Conservation (phyloP, 192 early-diverging fungal species). For the Thoreauomyces humboldtii region DNA sequence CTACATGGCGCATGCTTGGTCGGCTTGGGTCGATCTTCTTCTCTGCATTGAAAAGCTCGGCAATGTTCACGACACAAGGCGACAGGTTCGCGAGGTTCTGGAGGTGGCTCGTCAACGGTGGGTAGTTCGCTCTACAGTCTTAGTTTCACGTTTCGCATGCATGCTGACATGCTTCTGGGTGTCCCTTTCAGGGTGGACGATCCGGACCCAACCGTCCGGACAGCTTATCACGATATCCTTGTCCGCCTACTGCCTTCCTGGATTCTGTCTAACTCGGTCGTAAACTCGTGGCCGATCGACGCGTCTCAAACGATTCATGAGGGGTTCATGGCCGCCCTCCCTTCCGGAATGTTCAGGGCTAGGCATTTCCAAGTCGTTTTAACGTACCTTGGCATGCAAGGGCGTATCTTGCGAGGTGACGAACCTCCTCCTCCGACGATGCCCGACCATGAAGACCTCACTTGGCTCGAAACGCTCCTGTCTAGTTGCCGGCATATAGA, state of each 20-base stretch:
- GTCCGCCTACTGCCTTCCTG: background rate
- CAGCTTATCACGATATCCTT: background rate
- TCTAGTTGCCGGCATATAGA: too few species aligned
- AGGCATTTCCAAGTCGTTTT: slow-evolving; percentile 64
- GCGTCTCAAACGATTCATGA: too few species aligned
- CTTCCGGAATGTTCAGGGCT: slow-evolving; percentile 61
- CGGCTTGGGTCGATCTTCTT: too few species aligned
- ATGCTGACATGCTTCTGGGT: too few species aligned
- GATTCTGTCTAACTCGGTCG: background rate
- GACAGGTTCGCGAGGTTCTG: too few species aligned
- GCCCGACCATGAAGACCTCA: slow-evolving; percentile 13
- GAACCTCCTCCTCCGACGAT: background rate
- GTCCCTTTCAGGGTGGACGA: background rate
- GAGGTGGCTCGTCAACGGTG: too few species aligned
- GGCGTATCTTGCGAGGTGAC: slow-evolving; percentile 14
- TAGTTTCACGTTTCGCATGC: too few species aligned
- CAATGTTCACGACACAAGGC: too few species aligned
- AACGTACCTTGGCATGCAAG: slow-evolving; percentile 50
- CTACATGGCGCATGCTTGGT: slow-evolving; percentile 29
- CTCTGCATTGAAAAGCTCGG: too few species aligned
- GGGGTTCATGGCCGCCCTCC: slow-evolving; percentile 44
- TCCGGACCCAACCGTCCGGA: background rate
- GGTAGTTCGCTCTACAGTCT: too few species aligned
- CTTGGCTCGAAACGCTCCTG: too few species aligned
- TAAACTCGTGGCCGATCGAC: background rate